A percentile compares a stretch with the other conserved stretches of the same genome.
Conservation (phyloP, 495 filamentous ascomycete species). For the Penicillium paxilli region DNA sequence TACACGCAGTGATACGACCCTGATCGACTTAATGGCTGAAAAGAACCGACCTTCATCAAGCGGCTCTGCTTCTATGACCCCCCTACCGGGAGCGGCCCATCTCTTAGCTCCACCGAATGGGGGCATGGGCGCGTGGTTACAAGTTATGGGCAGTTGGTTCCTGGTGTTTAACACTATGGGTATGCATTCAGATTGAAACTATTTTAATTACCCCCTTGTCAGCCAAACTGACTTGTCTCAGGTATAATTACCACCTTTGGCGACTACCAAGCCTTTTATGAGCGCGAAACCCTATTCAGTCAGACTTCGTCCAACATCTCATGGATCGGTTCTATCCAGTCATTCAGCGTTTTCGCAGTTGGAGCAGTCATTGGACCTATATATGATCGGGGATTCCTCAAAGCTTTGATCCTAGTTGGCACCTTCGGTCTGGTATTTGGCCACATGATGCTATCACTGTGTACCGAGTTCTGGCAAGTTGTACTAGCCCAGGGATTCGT, state of each 20-base stretch:
- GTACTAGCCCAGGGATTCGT: conserved; percentile 38
- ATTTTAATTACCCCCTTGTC: too few species aligned
- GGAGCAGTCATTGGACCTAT: conserved; percentile 43
- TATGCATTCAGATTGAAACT: too few species aligned
- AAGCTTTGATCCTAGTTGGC: conserved; percentile 24
- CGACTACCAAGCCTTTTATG: neutral
- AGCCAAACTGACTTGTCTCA: too few species aligned
- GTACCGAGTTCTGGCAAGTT: conserved; percentile 29
- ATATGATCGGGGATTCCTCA: conserved; percentile 44
- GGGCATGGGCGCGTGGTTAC: too few species aligned
- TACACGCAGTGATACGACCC: too few species aligned
- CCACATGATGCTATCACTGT: conserved; percentile 43
- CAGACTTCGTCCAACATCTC: conserved; percentile 30
- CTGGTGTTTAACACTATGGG: too few species aligned
- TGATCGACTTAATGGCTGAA: too few species aligned
- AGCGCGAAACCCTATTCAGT: neutral
- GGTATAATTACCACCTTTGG: neutral
- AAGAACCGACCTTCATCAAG: too few species aligned
- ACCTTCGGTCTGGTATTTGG: conserved; percentile 35
- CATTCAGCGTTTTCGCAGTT: conserved; percentile 36
- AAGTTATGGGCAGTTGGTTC: too few species aligned
- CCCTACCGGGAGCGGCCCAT: too few species aligned
- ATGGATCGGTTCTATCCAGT: conserved; percentile 49
- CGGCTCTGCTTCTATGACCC: too few species aligned
- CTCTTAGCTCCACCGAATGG: too few species aligned